Evolutionary conservation across 805 yeast genomes (phyloP), one percentile per base, ranked within the genome.

Genomic region (Saccharomycopsis fermentans): DNA sequence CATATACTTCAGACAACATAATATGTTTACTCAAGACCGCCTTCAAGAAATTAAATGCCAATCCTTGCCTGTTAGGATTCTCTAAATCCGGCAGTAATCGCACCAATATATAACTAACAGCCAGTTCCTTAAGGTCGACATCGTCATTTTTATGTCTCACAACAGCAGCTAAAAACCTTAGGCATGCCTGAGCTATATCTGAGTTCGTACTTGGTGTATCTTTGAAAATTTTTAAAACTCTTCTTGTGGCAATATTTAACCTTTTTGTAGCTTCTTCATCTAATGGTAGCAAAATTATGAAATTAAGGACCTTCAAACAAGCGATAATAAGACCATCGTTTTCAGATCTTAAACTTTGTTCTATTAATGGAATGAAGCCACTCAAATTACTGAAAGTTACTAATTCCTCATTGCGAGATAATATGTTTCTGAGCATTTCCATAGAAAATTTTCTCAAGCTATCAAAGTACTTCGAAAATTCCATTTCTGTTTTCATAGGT

Each of bases 1-100:
- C 97, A 67, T 94, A 94, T 1, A 94, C 79, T 67, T 94, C 98
- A 0, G 98, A 90, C 21, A 90, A 73, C 80, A 85, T 75, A 19
- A 87, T 74, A 64, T 83, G 90, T 63, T 84, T 84, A 12, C 86
- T 70, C 39, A 92, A 77, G n/a, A 91, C 76, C 0, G 97, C 81
- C 63, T 84, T 86, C 65, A 94, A 70, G 65, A 92, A 90, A 56
- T 84, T 83, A 70, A 91, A 89, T 0, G 97, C 96, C 51, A 89
- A 77, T 47, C 96, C 90, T 69, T 92, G 97, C 63, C 85, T 81
- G 64, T 81, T 84, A 11, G 96, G 96, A 65, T 92, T 96, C 66
- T 87, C 90, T 61, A 94, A 73, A 71, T 94, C 98, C 1, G 97
- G 95, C 67, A 81, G 81, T 51, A 94, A 74, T 63, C 87, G 78